These are phyloP conservation scores for Cudoniella acicularis DNA, from an alignment of 495 filamentous ascomycete genomes.

Conservation along the genomic window DNA sequence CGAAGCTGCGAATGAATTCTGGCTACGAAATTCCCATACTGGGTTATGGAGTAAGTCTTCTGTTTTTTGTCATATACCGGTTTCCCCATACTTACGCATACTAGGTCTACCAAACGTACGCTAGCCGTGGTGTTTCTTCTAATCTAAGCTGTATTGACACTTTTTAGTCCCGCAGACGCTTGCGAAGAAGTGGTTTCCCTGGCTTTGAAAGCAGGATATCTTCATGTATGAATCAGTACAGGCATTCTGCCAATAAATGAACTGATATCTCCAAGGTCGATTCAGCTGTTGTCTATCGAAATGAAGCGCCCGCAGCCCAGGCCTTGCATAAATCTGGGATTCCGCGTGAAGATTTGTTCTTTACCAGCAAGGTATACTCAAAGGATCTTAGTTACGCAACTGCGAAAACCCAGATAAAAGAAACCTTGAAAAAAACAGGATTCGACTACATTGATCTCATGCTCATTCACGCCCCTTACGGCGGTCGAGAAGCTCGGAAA, in stretches of 20 bases:
- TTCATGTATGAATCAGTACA: slow-evolving; percentile 50
- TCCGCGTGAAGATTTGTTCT: slow-evolving; percentile 62
- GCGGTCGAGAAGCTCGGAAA: slow-evolving; percentile 51
- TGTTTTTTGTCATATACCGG: background rate
- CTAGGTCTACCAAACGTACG: slow-evolving; percentile 73
- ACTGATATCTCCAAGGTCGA: slow-evolving; percentile 49
- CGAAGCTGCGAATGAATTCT: slow-evolving; percentile 65
- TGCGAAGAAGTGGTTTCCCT: slow-evolving; percentile 56
- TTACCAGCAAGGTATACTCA: slow-evolving; percentile 66
- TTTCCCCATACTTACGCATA: slow-evolving; percentile 7
- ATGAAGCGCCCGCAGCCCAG: slow-evolving; percentile 61
- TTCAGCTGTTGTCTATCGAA: slow-evolving; percentile 65
- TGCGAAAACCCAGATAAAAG: slow-evolving; percentile 46
- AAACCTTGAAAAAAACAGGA: slow-evolving; percentile 46
- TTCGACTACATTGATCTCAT: slow-evolving; percentile 63
- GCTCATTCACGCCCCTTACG: slow-evolving; percentile 59
- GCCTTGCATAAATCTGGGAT: slow-evolving; percentile 57
- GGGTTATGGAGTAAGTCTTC: slow-evolving; percentile 65
- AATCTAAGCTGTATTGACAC: slow-evolving; percentile 11
- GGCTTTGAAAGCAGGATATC: slow-evolving; percentile 67
- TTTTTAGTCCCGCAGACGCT: slow-evolving; percentile 34
- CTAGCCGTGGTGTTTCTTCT: slow-evolving; percentile 6
- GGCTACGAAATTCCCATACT: slow-evolving; percentile 74
- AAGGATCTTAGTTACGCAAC: slow-evolving; percentile 43
- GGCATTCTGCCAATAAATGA: background rate